Evolutionary conservation across 768 basidiomycete species (phyloP), one percentile per base, ranked within the genome.

Genomic region (Strobilomyces echinocephalus): DNA sequence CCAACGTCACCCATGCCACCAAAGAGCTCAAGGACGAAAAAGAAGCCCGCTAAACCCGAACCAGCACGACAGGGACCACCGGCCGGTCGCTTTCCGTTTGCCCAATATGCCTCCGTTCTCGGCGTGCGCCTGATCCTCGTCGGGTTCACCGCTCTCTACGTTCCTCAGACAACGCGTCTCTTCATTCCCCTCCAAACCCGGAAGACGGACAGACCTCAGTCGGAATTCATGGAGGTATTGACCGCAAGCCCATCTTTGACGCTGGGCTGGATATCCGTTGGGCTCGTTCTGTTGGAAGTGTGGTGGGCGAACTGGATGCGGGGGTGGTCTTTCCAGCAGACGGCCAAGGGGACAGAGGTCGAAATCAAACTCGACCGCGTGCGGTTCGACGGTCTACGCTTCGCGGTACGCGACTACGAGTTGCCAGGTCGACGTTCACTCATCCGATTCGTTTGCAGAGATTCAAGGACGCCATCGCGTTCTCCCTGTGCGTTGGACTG

Each of bases 261-360:
- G 0, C 67, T 88, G 50, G 53, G 72, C 5, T 89, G 82, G 72
- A 69, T 83, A 36, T 78, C 77, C 46, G 56, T 70, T 1, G 90
- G 88, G 1, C 75, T 78, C 1, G 59, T 67, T 5, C 53, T 87
- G 3, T 63, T 88, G 34, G 78, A 87, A 61, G 70, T 72, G 10
- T 89, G 85, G 84, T 93, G 89, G 87, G 84, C 79, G 2, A 79
- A 79, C 4, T 85, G 81, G 75, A 63, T 90, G 59, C 73, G 82
- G 53, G 62, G 71, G 21, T 88, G 84, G 86, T 77, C 73, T 64
- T 74, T 79, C 14, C 74, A 75, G 16, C 69, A 73, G 41, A 58
- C 66, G 0, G 53, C 74, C 35, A 66, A 74, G 31, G 76, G 76
- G 8, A 68, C 76, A 4, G 68, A 74, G 34, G 73, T 73, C 14